These are phyloP conservation scores for Vitis hybrid DNA, from an alignment of 177 flowering plant species.

Conservation along the genomic window DNA sequence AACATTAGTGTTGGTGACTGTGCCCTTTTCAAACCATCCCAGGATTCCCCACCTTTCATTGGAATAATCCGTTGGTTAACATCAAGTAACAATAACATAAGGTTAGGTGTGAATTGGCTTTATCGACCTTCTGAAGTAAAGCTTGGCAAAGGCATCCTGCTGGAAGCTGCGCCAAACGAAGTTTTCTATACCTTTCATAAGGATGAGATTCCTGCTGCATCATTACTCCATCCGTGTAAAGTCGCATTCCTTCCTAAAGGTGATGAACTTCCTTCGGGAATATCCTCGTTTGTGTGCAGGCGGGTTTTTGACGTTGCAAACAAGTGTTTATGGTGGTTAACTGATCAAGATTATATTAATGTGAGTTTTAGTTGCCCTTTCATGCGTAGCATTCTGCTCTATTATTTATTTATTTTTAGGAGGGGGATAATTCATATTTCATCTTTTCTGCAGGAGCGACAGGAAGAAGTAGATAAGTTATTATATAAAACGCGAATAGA, in stretches of 20 bases:
- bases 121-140: slow-evolving; percentile 86
- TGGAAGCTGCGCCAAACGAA: slow-evolving; percentile 95
- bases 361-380: slow-evolving; percentile 44
- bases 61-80: slow-evolving; percentile 72
- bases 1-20: slow-evolving; percentile 87
- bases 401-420: background rate
- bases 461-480: slow-evolving; percentile 79
- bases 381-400: background rate
- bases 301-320: slow-evolving; percentile 79
- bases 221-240: slow-evolving; percentile 96
- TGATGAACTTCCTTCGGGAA: slow-evolving; percentile 86
- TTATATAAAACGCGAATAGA: slow-evolving; percentile 66
- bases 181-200: slow-evolving; percentile 88
- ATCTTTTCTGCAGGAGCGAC: slow-evolving; percentile 59
- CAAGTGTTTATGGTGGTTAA: slow-evolving; percentile 96
- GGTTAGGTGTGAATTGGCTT: slow-evolving; percentile 84
- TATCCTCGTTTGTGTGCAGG: slow-evolving; percentile 86
- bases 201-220: slow-evolving; percentile 93
- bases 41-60: slow-evolving; percentile 85
- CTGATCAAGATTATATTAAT: slow-evolving; percentile 82
- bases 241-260: slow-evolving; percentile 95
- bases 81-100: slow-evolving; percentile 36
- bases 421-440: background rate
- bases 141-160: slow-evolving; percentile 71
- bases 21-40: slow-evolving; percentile 88